Conservation (phyloP, 805 yeast species). For the Cyberlindnera mrakii region DNA sequence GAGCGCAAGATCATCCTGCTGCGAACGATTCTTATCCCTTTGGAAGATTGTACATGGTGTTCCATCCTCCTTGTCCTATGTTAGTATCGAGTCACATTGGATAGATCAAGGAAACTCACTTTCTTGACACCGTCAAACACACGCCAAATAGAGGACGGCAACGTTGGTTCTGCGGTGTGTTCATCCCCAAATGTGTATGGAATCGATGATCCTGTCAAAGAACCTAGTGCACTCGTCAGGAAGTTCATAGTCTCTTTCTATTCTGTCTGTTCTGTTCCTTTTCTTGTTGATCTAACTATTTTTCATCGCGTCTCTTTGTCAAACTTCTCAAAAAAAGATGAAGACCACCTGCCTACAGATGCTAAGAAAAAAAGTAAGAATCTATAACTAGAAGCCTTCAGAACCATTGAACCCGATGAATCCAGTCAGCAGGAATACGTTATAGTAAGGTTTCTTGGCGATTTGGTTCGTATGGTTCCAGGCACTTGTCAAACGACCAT, state of each 20-base stretch:
- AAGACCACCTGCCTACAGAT: no score
- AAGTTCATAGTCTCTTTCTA: conserved; percentile 57
- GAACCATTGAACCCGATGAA: conserved; percentile 72
- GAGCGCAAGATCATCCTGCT: conserved; percentile 32
- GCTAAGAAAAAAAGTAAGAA: no score
- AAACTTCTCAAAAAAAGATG: no score
- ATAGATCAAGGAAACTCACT: conserved; percentile 16
- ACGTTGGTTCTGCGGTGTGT: conserved; percentile 25
- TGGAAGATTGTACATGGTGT: conserved; percentile 59
- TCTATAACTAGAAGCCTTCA: conserved; percentile 45
- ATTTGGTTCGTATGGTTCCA: conserved; percentile 80
- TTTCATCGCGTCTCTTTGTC: not conserved
- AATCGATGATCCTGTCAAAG: conserved; percentile 49
- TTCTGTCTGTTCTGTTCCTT: not conserved
- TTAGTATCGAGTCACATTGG: not conserved
- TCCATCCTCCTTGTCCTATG: conserved; percentile 36
- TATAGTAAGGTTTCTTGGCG: conserved; percentile 57
- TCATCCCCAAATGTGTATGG: conserved; percentile 52
- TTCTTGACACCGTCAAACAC: conserved; percentile 50
- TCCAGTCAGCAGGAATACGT: conserved; percentile 57
- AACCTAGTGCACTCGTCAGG: conserved; percentile 53
- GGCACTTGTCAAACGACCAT: conserved; percentile 73
- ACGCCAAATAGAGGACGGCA: conserved; percentile 49
- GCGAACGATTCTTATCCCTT: conserved; percentile 41
- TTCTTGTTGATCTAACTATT: not conserved